A percentile compares a stretch with the other conserved stretches of the same genome.
phyloP scores from a whole-genome alignment of 108 stramenopile species.

The Poteriospumella lacustris region DNA sequence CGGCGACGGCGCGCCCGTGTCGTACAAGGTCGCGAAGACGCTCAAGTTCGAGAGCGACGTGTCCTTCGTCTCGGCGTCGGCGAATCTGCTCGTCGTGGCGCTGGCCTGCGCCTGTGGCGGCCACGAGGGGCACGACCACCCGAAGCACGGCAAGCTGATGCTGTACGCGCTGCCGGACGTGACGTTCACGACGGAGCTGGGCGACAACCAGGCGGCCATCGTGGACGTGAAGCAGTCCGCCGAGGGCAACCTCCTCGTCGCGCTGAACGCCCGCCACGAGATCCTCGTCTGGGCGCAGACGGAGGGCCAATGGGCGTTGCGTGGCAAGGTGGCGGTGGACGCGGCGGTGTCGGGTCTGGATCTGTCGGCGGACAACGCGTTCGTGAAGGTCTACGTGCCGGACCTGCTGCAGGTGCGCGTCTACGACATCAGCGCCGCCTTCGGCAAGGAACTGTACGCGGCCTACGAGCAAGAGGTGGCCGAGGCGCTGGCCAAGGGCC shows the following conservation, averaged over 20 bases:
- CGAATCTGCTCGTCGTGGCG: not conserved
- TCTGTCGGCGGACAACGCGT: not conserved
- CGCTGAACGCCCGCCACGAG: not conserved
- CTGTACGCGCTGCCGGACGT: not conserved
- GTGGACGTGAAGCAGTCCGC: not conserved
- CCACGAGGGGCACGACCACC: no score
- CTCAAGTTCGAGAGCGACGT: not conserved
- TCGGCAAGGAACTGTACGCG: not conserved
- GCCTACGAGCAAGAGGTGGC: not conserved
- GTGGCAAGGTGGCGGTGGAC: not conserved
- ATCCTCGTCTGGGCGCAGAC: not conserved
- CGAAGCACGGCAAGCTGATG: not conserved
- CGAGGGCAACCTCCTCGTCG: constrained; percentile 16
- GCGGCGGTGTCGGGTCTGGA: not conserved
- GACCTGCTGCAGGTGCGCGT: not conserved
- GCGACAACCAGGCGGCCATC: not conserved
- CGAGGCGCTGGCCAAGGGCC: not conserved
- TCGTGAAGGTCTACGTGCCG: not conserved
- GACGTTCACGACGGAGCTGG: not conserved
- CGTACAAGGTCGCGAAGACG: not conserved
- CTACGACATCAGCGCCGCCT: not conserved
- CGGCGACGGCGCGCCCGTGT: not conserved
- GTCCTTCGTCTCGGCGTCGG: not conserved
- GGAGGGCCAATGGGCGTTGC: constrained; percentile 3
- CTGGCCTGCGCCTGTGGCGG: not conserved